phyloP scores from a whole-genome alignment of 2,329 filamentous ascomycete species.

The Penicillium italicum region DNA sequence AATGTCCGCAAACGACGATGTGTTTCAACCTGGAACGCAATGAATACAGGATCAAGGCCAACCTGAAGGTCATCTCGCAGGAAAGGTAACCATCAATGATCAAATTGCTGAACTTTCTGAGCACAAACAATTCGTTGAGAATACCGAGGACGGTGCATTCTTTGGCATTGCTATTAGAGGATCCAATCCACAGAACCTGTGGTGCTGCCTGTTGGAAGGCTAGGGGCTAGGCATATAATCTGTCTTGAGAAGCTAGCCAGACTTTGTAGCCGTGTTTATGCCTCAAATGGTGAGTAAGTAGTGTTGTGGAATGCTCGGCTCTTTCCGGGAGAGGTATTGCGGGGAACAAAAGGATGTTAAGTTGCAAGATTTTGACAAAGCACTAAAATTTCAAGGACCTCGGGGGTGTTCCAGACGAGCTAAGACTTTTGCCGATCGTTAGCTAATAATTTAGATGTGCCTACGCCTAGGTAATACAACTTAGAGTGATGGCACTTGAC shows the following conservation, averaged over 20 bases:
- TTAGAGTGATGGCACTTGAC: background rate
- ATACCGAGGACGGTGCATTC: constrained; percentile 14
- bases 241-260: background rate
- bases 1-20: constrained; percentile 23
- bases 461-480: no score
- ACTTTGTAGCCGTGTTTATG: no score
- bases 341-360: background rate
- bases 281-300: background rate
- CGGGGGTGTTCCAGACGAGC: no score
- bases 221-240: constrained; percentile 15
- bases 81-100: constrained; percentile 22
- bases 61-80: constrained; percentile 15
- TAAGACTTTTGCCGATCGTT: background rate
- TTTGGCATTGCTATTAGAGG: constrained; percentile 18
- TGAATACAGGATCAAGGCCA: background rate
- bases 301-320: background rate
- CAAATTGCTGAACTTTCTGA: constrained; percentile 22
- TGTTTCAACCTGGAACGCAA: constrained; percentile 17
- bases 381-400: background rate
- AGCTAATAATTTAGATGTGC: no score
- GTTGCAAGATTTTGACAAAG: background rate
- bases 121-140: constrained; percentile 18
- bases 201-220: constrained; percentile 4
- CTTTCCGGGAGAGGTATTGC: background rate
- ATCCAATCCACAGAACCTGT: constrained; percentile 22